Evolutionary conservation across 257 asterid genomes (phyloP).

Genomic region (Orobanche coerulescens): DNA sequence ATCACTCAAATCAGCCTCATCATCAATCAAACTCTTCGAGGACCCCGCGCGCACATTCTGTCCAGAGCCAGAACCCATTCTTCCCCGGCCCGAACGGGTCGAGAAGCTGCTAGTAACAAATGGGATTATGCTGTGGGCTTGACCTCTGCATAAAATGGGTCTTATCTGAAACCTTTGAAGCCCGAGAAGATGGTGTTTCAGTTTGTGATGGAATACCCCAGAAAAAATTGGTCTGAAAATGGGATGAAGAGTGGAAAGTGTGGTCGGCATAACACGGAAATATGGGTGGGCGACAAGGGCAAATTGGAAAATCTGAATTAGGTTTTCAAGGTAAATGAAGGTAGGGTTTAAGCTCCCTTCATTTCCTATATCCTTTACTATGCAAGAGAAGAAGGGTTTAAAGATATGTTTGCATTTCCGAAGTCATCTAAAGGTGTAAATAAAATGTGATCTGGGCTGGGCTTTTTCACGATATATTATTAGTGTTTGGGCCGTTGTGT

Average conservation of each 20-base stretch:
- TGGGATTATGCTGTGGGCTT: slow-evolving; percentile 8
- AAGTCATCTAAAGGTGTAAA: too few species aligned
- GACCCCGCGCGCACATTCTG: slow-evolving; percentile 28
- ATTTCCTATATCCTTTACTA: not conserved
- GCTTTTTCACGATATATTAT: not conserved
- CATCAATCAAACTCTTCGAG: slow-evolving; percentile 82
- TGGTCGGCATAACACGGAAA: slow-evolving; percentile 40
- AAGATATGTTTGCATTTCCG: not conserved
- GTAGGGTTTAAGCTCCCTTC: slow-evolving; percentile 49
- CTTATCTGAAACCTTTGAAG: slow-evolving; percentile 28
- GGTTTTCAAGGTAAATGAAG: slow-evolving; percentile 16
- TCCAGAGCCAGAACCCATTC: slow-evolving; percentile 28
- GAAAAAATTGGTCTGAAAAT: slow-evolving; percentile 44
- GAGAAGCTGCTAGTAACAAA: slow-evolving; percentile 30
- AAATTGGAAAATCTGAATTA: slow-evolving; percentile 16
- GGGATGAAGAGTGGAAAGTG: slow-evolving; percentile 40
- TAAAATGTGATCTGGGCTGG: slow-evolving; percentile 6
- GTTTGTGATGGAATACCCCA: slow-evolving; percentile 54
- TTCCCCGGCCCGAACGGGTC: slow-evolving; percentile 33
- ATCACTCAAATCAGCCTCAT: slow-evolving; percentile 86
- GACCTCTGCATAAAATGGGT: slow-evolving; percentile 21
- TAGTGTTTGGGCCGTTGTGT: not conserved
- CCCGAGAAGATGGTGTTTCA: slow-evolving; percentile 32
- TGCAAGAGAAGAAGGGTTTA: slow-evolving; percentile 28
- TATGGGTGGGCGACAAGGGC: slow-evolving; percentile 5